phyloP scores from a whole-genome alignment of 2,329 filamentous ascomycete species.

The Ophiostoma novo-ulmi region DNA sequence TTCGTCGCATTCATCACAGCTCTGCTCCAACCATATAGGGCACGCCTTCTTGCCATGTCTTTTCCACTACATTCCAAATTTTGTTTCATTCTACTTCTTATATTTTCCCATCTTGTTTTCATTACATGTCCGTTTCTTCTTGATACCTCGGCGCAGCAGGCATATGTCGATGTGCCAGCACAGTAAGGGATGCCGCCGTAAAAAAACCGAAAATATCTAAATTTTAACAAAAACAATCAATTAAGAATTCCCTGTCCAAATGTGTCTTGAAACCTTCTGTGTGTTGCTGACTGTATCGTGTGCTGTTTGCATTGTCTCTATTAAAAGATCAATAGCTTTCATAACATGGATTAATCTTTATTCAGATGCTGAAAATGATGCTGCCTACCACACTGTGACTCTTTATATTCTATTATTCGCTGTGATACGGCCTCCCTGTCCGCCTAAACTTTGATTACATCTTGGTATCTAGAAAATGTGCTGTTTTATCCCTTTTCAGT shows the following conservation, averaged over 20 bases:
- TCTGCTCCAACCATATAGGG: background rate
- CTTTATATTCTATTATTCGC: background rate
- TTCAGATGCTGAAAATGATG: background rate
- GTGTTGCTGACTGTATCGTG: background rate
- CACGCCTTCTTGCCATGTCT: slow-evolving; percentile 5
- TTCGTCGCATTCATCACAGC: background rate
- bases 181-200: background rate
- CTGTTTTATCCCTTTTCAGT: background rate
- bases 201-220: background rate
- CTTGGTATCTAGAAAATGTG: slow-evolving; percentile 9
- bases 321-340: background rate
- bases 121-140: slow-evolving; percentile 1
- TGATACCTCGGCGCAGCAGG: slow-evolving; percentile 14
- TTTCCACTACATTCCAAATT: background rate
- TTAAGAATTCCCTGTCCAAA: background rate
- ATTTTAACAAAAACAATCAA: background rate
- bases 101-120: background rate
- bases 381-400: background rate
- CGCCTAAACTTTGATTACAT: background rate
- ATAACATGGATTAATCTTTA: background rate
- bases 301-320: background rate
- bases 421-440: background rate
- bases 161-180: background rate
- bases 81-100: background rate
- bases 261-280: background rate